phyloP scores from a whole-genome alignment of 352 stramenopile genomes.

The Halophytophthora batemanensis region DNA sequence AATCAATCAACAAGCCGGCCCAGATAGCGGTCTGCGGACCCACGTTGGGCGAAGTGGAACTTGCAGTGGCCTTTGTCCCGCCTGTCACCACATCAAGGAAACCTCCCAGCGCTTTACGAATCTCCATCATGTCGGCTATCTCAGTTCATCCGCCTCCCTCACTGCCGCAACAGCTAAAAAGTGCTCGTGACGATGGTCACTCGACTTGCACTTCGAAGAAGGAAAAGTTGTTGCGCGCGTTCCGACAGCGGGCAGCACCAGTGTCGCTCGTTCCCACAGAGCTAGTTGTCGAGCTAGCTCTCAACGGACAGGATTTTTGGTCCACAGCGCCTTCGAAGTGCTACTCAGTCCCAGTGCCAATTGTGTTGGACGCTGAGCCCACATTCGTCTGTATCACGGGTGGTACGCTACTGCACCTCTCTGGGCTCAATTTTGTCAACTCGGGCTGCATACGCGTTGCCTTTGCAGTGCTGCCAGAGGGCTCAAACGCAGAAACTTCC shows the following conservation, averaged over 20 bases:
- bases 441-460: slow-evolving; percentile 40
- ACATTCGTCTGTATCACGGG: slow-evolving; percentile 42
- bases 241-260: slow-evolving; percentile 28
- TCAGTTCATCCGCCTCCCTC: slow-evolving; percentile 23
- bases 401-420: slow-evolving; percentile 35
- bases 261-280: slow-evolving; percentile 43
- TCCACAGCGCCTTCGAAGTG: slow-evolving; percentile 37
- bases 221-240: slow-evolving; percentile 50
- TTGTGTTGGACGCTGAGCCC: slow-evolving; percentile 37
- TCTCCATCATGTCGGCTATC: slow-evolving; percentile 51
- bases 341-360: slow-evolving; percentile 33
- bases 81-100: slow-evolving; percentile 14
- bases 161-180: background rate
- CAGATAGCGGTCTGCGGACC: background rate
- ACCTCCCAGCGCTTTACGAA: slow-evolving; percentile 29
- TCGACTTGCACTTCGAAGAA: slow-evolving; percentile 20
- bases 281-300: slow-evolving; percentile 46
- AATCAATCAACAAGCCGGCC: slow-evolving; percentile 7
- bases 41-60: slow-evolving; percentile 47
- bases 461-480: slow-evolving; percentile 31
- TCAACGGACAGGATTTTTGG: slow-evolving; percentile 71
- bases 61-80: slow-evolving; percentile 47
- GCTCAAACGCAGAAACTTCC: slow-evolving; percentile 3
- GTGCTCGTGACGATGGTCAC: slow-evolving; percentile 10
- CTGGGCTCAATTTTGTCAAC: slow-evolving; percentile 51